Evolutionary conservation across 2,329 filamentous ascomycete species (phyloP).

Genomic region (Monosporascus sp.): DNA sequence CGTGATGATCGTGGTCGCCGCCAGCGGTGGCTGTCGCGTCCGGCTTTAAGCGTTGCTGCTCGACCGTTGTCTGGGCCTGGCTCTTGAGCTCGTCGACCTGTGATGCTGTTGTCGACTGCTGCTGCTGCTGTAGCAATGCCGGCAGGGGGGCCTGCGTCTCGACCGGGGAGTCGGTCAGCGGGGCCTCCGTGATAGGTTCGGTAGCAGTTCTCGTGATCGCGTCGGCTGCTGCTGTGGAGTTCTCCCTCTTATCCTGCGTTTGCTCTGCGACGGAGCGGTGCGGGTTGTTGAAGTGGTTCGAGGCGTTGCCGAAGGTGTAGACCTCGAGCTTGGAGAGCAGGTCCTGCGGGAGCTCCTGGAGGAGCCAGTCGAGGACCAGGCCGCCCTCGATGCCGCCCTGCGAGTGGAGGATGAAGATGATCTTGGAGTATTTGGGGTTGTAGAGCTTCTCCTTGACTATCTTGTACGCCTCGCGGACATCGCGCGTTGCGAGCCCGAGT

Average conservation of each 20-base stretch:
- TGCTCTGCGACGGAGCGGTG: conserved; percentile 46
- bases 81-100: not conserved
- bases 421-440: conserved; percentile 56
- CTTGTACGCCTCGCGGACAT: conserved; percentile 58
- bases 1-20: too few relatives aligned
- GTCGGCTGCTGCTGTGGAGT: conserved; percentile 18
- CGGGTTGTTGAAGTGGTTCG: conserved; percentile 79
- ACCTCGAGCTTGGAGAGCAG: conserved; percentile 66
- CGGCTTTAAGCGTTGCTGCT: too few relatives aligned
- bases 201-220: conserved; percentile 10
- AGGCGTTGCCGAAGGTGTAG: conserved; percentile 72
- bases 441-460: conserved; percentile 60
- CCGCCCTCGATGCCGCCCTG: conserved; percentile 73
- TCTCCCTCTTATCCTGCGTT: conserved; percentile 23
- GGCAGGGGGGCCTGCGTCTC: conserved; percentile 11
- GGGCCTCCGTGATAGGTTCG: conserved; percentile 30
- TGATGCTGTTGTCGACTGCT: not conserved
- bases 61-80: too few relatives aligned
- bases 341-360: conserved; percentile 64
- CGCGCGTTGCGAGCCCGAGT: conserved; percentile 64
- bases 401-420: conserved; percentile 70
- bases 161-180: conserved; percentile 23
- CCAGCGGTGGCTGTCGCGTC: too few relatives aligned
- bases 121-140: not conserved
- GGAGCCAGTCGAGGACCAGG: conserved; percentile 69